Evolutionary conservation across 2,329 filamentous ascomycete genomes (phyloP).

Genomic region (Rutstroemia sp.): DNA sequence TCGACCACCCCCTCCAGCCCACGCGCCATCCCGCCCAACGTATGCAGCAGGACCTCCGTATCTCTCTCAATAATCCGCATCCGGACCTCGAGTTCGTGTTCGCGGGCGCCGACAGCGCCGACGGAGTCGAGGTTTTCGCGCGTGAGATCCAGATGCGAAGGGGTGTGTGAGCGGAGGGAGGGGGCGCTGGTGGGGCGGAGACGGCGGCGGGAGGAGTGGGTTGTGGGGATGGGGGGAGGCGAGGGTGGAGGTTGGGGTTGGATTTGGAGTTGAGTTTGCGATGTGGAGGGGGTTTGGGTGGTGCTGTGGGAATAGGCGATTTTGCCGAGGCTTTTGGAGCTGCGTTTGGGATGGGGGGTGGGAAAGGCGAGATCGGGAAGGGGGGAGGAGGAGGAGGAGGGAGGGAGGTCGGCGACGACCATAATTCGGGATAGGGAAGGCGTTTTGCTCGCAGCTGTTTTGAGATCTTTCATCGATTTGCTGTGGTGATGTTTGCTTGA

Average conservation of each 20-base stretch:
- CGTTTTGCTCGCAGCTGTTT: not conserved
- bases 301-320: not conserved
- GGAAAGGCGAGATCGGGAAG: not conserved
- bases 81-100: constrained; percentile 20
- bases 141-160: not conserved
- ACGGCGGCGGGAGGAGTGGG: not conserved
- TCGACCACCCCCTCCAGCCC: not conserved
- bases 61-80: constrained; percentile 22
- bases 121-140: not conserved
- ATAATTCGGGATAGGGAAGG: not conserved
- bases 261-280: not conserved
- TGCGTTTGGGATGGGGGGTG: not conserved
- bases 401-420: not conserved
- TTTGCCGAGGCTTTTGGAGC: not conserved
- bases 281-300: not conserved
- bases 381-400: not conserved
- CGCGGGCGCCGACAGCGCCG: constrained; percentile 7
- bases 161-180: not conserved
- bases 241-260: not conserved
- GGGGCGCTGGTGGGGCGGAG: not conserved
- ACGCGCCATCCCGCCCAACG: constrained; percentile 17
- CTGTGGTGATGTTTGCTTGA: too few species aligned
- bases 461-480: too few species aligned
- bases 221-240: not conserved
- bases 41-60: constrained; percentile 18